Percentiles rank a stretch among this genome's conserved stretches.
phyloP scores from a whole-genome alignment of 2,329 filamentous ascomycete species.

The Pestalotiopsis sp. region DNA sequence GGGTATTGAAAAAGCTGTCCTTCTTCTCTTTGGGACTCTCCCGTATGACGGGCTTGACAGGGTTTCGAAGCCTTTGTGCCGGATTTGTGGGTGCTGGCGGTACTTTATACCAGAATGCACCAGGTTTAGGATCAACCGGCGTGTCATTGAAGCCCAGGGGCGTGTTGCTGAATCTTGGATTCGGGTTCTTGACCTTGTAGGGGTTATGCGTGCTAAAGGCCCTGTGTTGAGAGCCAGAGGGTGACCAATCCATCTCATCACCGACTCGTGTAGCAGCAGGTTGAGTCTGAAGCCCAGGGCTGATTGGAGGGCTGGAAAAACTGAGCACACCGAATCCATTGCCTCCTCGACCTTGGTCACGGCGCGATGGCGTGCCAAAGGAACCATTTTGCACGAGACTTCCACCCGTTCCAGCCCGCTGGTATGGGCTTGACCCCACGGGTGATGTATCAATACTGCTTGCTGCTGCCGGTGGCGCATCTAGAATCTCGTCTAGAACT shows the following conservation, averaged over 20 bases:
- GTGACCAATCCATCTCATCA: constrained; percentile 77
- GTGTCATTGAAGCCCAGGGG: constrained; percentile 44
- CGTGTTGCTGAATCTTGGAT: constrained; percentile 48
- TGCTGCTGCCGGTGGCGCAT: neutral
- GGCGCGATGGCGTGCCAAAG: neutral
- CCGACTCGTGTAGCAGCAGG: constrained; percentile 36
- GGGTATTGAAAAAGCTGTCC: constrained; percentile 51
- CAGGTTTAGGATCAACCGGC: constrained; percentile 44
- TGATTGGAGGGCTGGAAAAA: constrained; percentile 19
- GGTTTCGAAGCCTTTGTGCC: constrained; percentile 64
- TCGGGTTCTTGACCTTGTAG: constrained; percentile 40
- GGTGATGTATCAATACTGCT: neutral
- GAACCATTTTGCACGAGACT: neutral
- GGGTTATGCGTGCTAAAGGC: constrained; percentile 53
- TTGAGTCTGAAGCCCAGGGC: constrained; percentile 20
- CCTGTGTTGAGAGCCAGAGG: constrained; percentile 58
- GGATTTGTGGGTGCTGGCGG: constrained; percentile 71
- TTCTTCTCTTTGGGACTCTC: constrained; percentile 47
- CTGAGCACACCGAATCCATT: neutral
- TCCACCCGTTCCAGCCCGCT: neutral
- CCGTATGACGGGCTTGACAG: constrained; percentile 56
- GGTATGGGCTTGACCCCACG: neutral
- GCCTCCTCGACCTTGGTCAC: neutral
- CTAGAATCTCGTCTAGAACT: constrained; percentile 30
- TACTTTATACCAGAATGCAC: constrained; percentile 71